These are phyloP conservation scores for Camelina hispida DNA, from an alignment of 345 rosid species.

Conservation along the genomic window DNA sequence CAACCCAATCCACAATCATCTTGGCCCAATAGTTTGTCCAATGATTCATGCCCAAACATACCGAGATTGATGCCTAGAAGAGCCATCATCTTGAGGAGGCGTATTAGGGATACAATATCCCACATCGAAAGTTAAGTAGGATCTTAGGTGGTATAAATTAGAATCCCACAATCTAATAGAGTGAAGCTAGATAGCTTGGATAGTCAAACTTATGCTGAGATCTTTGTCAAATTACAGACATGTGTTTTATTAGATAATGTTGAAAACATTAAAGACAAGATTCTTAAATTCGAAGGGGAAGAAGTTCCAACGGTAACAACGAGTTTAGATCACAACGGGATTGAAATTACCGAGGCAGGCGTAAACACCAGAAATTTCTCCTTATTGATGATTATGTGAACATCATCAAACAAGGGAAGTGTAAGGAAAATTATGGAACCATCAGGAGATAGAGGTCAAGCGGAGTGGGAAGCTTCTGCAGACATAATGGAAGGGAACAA, in stretches of 20 bases:
- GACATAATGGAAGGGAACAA: too few relatives aligned
- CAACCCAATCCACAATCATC: too few relatives aligned
- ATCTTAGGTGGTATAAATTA: neutral
- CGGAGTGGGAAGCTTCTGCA: neutral
- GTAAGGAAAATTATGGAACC: conserved; percentile 28
- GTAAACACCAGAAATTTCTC: conserved; percentile 8
- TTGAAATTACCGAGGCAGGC: conserved; percentile 6
- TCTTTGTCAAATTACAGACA: too few relatives aligned
- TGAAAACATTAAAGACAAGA: neutral
- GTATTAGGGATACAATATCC: too few relatives aligned
- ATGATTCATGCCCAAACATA: too few relatives aligned
- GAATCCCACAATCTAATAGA: too few relatives aligned
- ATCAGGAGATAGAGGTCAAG: neutral
- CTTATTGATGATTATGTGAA: conserved; percentile 12
- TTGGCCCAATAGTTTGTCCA: too few relatives aligned
- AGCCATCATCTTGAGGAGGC: too few relatives aligned
- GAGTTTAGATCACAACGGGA: neutral
- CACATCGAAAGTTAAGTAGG: too few relatives aligned
- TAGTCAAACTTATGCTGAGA: too few relatives aligned
- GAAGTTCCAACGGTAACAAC: conserved; percentile 1
- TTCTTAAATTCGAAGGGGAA: neutral
- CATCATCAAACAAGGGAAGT: neutral
- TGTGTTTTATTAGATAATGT: too few relatives aligned
- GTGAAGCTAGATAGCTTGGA: conserved; percentile 1
- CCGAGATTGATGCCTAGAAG: too few relatives aligned